Conservation (phyloP, 2,329 filamentous ascomycete genomes). For the Aspergillus quadrilineatus region DNA sequence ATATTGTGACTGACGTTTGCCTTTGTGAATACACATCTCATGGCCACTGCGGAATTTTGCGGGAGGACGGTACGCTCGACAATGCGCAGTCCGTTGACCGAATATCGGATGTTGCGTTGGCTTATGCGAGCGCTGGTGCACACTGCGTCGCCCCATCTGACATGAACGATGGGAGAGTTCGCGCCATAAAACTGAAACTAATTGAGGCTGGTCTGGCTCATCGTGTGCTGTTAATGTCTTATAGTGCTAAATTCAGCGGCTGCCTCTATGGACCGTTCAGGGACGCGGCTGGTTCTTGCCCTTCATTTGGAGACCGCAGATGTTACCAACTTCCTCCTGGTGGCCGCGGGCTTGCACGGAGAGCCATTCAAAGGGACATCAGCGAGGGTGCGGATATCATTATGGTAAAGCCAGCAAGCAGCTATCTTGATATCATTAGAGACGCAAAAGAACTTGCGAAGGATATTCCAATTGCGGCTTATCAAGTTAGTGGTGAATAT, state of each 20-base stretch:
- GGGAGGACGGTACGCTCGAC: constrained; percentile 89
- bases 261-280: constrained; percentile 97
- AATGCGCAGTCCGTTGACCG: constrained; percentile 91
- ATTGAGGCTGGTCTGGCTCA: constrained; percentile 94
- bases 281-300: constrained; percentile 86
- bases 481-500: constrained; percentile 95
- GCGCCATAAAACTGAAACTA: constrained; percentile 95
- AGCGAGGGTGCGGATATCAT: constrained; percentile 94
- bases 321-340: constrained; percentile 97
- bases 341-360: constrained; percentile 83
- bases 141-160: constrained; percentile 97
- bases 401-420: constrained; percentile 97
- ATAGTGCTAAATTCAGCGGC: constrained; percentile 95
- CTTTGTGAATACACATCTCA: constrained; percentile 98
- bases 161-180: constrained; percentile 98
- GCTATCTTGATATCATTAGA: constrained; percentile 95
- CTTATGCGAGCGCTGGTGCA: constrained; percentile 91
- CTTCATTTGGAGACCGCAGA: constrained; percentile 88
- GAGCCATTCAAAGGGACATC: constrained; percentile 88
- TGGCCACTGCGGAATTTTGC: constrained; percentile 93
- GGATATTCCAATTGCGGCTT: constrained; percentile 89
- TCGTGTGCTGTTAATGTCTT: constrained; percentile 91
- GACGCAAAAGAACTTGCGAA: constrained; percentile 93
- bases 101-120: constrained; percentile 94
- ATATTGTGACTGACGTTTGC: constrained; percentile 90